Conservation (phyloP, 352 stramenopile genomes). For the Pythium phragmiticola region DNA sequence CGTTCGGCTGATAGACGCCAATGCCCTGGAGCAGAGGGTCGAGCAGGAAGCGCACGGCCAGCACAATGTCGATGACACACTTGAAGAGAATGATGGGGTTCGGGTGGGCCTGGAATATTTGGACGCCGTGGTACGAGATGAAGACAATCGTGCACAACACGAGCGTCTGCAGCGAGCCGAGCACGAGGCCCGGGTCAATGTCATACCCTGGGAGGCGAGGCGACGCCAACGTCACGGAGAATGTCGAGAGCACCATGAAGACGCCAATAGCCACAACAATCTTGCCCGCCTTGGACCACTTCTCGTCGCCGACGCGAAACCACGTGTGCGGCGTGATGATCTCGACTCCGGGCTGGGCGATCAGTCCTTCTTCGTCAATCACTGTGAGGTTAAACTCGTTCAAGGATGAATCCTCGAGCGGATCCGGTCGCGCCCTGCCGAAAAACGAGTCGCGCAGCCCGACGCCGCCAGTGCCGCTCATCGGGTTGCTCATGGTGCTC, state of each 20-base stretch:
- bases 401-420: slow-evolving; percentile 56
- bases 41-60: slow-evolving; percentile 71
- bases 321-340: slow-evolving; percentile 49
- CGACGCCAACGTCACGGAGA: slow-evolving; percentile 36
- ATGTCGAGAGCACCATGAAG: slow-evolving; percentile 43
- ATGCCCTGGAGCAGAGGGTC: slow-evolving; percentile 60
- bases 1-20: slow-evolving; percentile 38
- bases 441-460: slow-evolving; percentile 70
- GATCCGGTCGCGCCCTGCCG: slow-evolving; percentile 37
- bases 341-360: slow-evolving; percentile 57
- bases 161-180: slow-evolving; percentile 75
- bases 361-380: slow-evolving; percentile 69
- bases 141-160: slow-evolving; percentile 69
- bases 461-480: not conserved
- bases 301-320: slow-evolving; percentile 3
- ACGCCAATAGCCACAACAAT: slow-evolving; percentile 37
- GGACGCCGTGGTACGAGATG: slow-evolving; percentile 74
- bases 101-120: slow-evolving; percentile 72
- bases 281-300: slow-evolving; percentile 54
- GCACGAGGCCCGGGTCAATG: slow-evolving; percentile 68
- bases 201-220: slow-evolving; percentile 83
- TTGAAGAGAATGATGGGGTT: slow-evolving; percentile 88
- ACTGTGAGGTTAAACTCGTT: slow-evolving; percentile 77
- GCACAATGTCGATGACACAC: slow-evolving; percentile 66
- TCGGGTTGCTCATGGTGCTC: slow-evolving; percentile 15